Conservation (phyloP, 2,329 filamentous ascomycete species). For the Dothiorella sarmentorum region DNA sequence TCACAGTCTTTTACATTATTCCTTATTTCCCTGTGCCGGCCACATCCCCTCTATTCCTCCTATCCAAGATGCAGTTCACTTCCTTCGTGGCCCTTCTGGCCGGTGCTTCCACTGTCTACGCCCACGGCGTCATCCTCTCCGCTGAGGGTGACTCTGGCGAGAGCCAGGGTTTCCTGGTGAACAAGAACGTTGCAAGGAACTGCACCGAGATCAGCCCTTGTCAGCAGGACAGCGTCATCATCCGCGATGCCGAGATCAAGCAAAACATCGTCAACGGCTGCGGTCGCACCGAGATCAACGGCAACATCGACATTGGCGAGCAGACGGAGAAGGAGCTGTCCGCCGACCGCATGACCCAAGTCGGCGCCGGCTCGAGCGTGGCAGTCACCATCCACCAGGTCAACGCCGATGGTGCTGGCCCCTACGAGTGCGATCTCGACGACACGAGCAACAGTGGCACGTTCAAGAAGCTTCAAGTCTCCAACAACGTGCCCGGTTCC, state of each 20-base stretch:
- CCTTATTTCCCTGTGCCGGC: not conserved
- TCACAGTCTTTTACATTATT: not conserved
- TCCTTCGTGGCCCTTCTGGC: slow-evolving; percentile 32
- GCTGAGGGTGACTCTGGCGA: slow-evolving; percentile 29
- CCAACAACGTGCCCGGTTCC: slow-evolving; percentile 57
- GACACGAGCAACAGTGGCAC: slow-evolving; percentile 39
- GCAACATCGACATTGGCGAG: slow-evolving; percentile 39
- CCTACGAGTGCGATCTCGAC: slow-evolving; percentile 33
- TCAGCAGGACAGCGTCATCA: slow-evolving; percentile 38
- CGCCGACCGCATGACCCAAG: slow-evolving; percentile 29
- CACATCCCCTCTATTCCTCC: not conserved
- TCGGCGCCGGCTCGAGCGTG: slow-evolving; percentile 27
- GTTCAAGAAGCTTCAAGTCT: slow-evolving; percentile 50
- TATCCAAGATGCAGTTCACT: slow-evolving; percentile 26
- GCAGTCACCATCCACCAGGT: slow-evolving; percentile 49
- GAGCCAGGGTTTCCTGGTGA: slow-evolving; percentile 34
- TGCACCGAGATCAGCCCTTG: slow-evolving; percentile 38
- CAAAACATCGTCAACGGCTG: slow-evolving; percentile 39
- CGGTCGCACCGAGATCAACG: slow-evolving; percentile 34
- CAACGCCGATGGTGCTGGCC: slow-evolving; percentile 54
- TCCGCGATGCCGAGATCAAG: slow-evolving; percentile 35
- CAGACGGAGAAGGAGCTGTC: slow-evolving; percentile 37
- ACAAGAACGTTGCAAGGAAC: slow-evolving; percentile 34
- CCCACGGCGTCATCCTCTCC: slow-evolving; percentile 31
- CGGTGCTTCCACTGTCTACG: slow-evolving; percentile 28